phyloP scores from a whole-genome alignment of 306 rosid genomes.

The Rubus idaeus region DNA sequence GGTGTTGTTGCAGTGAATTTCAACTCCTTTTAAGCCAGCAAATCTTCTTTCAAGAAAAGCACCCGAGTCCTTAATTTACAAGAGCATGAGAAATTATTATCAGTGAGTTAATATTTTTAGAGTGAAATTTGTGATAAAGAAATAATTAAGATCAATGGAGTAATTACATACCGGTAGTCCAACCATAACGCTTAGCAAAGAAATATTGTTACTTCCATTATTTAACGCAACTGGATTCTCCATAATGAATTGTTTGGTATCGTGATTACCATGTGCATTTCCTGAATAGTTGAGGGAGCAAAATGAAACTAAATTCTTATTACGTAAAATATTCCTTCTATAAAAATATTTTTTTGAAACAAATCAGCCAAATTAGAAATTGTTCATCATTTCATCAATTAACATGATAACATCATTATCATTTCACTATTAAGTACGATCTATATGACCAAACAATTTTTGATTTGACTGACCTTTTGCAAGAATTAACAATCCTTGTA shows the following conservation, averaged over 20 bases:
- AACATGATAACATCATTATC: too few relatives aligned
- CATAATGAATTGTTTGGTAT: constrained; percentile 41
- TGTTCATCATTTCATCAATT: too few relatives aligned
- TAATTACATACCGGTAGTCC: constrained; percentile 55
- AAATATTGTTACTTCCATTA: constrained; percentile 55
- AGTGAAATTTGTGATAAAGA: neutral
- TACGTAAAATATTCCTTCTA: too few relatives aligned
- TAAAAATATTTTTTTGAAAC: too few relatives aligned
- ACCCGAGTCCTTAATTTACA: constrained; percentile 72
- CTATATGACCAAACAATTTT: too few relatives aligned
- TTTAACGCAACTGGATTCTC: constrained; percentile 39
- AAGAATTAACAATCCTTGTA: too few relatives aligned
- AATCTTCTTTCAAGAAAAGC: constrained; percentile 66
- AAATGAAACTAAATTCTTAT: neutral
- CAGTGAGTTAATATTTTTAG: neutral
- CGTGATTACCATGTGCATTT: constrained; percentile 54
- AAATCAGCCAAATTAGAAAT: too few relatives aligned
- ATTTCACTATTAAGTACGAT: too few relatives aligned
- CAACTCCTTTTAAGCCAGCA: constrained; percentile 51
- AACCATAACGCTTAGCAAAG: constrained; percentile 65
- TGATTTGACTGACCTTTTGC: too few relatives aligned
- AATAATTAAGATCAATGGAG: neutral
- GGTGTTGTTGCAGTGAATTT: constrained; percentile 43
- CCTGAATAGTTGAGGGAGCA: constrained; percentile 28
- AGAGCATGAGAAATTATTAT: neutral